These are phyloP conservation scores for Cicer cuneatum DNA, from an alignment of 306 rosid species.

Conservation along the genomic window DNA sequence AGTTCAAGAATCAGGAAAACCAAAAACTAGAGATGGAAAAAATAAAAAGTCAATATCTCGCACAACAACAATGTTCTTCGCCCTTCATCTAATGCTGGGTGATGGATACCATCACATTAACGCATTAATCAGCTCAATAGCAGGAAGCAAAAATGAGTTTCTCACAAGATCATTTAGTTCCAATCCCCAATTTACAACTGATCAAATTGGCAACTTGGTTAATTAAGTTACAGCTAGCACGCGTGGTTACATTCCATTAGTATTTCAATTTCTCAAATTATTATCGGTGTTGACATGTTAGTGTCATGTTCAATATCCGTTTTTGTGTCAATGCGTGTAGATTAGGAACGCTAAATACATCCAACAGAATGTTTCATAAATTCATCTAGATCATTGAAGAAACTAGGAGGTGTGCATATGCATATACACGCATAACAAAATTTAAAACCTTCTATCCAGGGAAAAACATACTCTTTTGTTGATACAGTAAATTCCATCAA, in stretches of 20 bases:
- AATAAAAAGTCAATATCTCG: conserved; percentile 27
- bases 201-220: not conserved
- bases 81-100: not conserved
- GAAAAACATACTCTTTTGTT: not conserved
- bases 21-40: conserved; percentile 18
- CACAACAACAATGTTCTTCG: not conserved
- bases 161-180: conserved; percentile 1
- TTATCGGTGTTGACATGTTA: too few species aligned
- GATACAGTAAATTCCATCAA: conserved; percentile 4
- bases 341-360: not conserved
- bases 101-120: conserved; percentile 16
- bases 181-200: conserved; percentile 6
- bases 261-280: too few species aligned
- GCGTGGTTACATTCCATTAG: too few species aligned
- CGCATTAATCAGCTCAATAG: not conserved
- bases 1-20: conserved; percentile 30
- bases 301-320: too few species aligned
- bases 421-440: not conserved
- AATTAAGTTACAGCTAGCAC: not conserved
- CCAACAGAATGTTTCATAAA: conserved; percentile 19
- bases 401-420: not conserved
- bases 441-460: not conserved
- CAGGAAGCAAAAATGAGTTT: conserved; percentile 1
- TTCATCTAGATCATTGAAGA: not conserved
- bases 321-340: too few species aligned